Evolutionary conservation across 371 early-diverging fungal species (phyloP).

Genomic region (Lichtheimia ornata): DNA sequence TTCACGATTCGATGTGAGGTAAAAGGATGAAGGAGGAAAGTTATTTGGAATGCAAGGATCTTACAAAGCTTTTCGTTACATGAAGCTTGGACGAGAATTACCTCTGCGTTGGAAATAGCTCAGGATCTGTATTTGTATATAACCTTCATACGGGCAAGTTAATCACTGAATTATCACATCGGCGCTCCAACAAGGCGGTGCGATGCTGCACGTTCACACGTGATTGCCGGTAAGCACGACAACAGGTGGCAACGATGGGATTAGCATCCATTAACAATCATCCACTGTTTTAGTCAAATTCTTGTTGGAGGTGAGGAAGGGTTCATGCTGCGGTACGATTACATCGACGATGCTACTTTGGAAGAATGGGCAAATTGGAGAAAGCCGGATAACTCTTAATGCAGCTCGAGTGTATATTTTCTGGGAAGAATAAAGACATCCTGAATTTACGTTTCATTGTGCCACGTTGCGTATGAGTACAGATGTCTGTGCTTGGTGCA

Average conservation of each 20-base stretch:
- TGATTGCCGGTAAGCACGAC: constrained; percentile 66
- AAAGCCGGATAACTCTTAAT: constrained; percentile 15
- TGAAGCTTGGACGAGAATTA: constrained; percentile 65
- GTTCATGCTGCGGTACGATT: constrained; percentile 84
- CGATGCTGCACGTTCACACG: constrained; percentile 77
- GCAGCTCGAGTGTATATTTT: too few species aligned
- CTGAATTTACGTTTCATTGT: too few species aligned
- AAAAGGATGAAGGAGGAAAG: not conserved
- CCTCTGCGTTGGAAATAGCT: constrained; percentile 74
- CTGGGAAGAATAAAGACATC: too few species aligned
- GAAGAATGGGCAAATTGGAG: constrained; percentile 71
- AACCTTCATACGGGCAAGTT: constrained; percentile 65
- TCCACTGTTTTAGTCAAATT: constrained; percentile 54
- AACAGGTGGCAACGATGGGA: not conserved
- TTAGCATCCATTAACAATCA: too few species aligned
- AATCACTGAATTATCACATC: constrained; percentile 71
- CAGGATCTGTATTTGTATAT: constrained; percentile 72
- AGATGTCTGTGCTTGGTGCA: too few species aligned
- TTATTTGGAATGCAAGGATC: not conserved
- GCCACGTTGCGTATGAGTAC: too few species aligned
- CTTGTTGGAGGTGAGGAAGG: constrained; percentile 79
- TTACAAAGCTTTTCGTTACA: not conserved
- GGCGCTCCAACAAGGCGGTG: constrained; percentile 77
- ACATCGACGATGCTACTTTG: constrained; percentile 71
- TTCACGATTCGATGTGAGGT: constrained; percentile 50